Percentiles rank a stretch among this genome's conserved stretches.
Conservation (phyloP, 495 filamentous ascomycete genomes). For the Xylaria sp. region DNA sequence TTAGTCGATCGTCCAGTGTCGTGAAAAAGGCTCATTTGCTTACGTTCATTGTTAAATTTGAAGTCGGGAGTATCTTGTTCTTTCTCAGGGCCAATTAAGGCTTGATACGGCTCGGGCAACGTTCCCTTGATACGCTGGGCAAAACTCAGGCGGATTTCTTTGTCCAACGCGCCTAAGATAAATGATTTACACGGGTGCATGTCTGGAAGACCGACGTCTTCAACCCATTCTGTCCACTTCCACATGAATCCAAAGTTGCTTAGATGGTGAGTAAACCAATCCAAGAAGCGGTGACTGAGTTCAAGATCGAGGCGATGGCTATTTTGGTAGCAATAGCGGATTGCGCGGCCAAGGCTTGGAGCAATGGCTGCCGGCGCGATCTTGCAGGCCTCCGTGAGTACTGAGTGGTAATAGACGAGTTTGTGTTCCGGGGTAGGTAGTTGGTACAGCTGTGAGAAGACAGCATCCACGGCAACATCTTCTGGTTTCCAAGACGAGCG, state of each 20-base stretch:
- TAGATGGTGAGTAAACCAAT: conserved; percentile 98
- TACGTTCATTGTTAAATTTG: conserved; percentile 84
- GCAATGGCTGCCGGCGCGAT: conserved; percentile 94
- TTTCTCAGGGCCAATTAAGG: conserved; percentile 81
- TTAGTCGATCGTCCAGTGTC: background rate
- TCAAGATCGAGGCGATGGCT: conserved; percentile 85
- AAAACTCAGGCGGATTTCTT: conserved; percentile 96
- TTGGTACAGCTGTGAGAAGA: conserved; percentile 92
- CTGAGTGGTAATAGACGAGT: conserved; percentile 92
- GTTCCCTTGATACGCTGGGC: conserved; percentile 95
- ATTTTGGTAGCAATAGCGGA: conserved; percentile 85
- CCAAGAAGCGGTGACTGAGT: conserved; percentile 83
- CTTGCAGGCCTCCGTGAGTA: conserved; percentile 94
- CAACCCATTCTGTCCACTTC: conserved; percentile 99
- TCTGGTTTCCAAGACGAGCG: conserved; percentile 94
- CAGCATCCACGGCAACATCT: conserved; percentile 94
- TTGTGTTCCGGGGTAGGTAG: conserved; percentile 91
- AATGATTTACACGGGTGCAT: conserved; percentile 91
- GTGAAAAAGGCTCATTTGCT: conserved; percentile 40
- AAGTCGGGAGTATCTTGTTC: conserved; percentile 94
- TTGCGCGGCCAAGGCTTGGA: conserved; percentile 92
- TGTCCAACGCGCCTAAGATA: conserved; percentile 88
- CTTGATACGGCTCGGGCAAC: conserved; percentile 82
- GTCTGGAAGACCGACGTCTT: conserved; percentile 77
- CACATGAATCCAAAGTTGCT: conserved; percentile 99